Evolutionary conservation across 805 yeast genomes (phyloP).

Genomic region (Ogataea populi-albae): DNA sequence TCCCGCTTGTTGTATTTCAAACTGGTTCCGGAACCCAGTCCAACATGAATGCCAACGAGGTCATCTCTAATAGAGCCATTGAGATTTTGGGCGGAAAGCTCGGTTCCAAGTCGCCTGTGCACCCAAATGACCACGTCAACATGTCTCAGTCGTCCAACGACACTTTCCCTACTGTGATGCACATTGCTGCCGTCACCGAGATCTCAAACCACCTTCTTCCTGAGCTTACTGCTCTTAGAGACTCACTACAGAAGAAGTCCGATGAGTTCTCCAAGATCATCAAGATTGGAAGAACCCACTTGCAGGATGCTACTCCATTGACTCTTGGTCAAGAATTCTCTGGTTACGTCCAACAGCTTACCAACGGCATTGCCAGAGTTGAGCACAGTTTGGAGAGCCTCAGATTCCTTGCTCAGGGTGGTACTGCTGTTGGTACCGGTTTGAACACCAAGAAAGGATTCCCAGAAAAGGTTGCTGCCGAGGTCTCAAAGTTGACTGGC

Average conservation of each 20-base stretch:
- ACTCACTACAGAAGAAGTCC: constrained; percentile 71
- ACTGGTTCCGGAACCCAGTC: constrained; percentile 99
- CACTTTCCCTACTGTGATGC: constrained; percentile 99
- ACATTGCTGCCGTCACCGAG: constrained; percentile 95
- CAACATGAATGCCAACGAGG: constrained; percentile 99
- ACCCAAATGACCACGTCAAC: constrained; percentile 98
- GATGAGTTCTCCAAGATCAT: constrained; percentile 86
- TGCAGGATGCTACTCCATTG: constrained; percentile 98
- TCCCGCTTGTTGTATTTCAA: constrained; percentile 98
- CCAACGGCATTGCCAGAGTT: constrained; percentile 86
- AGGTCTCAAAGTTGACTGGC: constrained; percentile 84
- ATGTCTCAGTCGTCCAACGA: constrained; percentile 99
- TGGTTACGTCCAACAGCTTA: constrained; percentile 91
- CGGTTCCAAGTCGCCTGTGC: constrained; percentile 93
- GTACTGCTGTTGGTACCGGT: constrained; percentile 99
- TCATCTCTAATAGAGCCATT: constrained; percentile 96
- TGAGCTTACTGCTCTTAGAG: constrained; percentile 71
- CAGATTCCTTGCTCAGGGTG: constrained; percentile 93
- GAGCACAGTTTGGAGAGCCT: constrained; percentile 74
- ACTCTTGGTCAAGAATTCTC: constrained; percentile 98
- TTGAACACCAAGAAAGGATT: constrained; percentile 91
- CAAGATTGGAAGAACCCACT: constrained; percentile 98
- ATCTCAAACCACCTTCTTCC: constrained; percentile 75
- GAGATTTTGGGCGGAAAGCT: constrained; percentile 88
- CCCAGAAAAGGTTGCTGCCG: constrained; percentile 80